These are phyloP conservation scores for Talaromyces islandicus DNA, from an alignment of 2,329 filamentous ascomycete genomes.

Conservation along the genomic window DNA sequence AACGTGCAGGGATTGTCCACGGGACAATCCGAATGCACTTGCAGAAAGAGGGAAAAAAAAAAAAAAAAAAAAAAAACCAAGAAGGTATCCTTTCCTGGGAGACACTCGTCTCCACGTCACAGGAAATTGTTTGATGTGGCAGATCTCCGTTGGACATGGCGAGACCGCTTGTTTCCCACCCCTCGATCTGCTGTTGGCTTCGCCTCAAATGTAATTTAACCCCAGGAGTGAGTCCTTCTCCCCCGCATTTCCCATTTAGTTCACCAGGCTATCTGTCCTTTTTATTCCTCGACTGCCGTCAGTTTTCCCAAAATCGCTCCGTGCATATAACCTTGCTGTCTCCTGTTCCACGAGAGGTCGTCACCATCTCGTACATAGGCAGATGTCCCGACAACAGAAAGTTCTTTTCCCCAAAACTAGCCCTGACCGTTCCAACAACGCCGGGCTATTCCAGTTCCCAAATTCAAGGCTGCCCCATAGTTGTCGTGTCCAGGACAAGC, in stretches of 20 bases:
- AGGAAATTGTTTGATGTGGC: slow-evolving; percentile 6
- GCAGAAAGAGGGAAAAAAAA: neutral
- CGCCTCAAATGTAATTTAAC: slow-evolving; percentile 6
- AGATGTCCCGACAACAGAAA: slow-evolving; percentile 40
- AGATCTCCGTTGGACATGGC: slow-evolving; percentile 4
- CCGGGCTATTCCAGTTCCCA: slow-evolving; percentile 19
- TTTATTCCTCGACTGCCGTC: neutral
- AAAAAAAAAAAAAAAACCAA: slow-evolving; percentile 1
- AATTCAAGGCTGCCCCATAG: slow-evolving; percentile 24
- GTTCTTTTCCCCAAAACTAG: slow-evolving; percentile 30
- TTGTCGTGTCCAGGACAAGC: slow-evolving; percentile 26
- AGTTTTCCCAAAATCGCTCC: slow-evolving; percentile 3
- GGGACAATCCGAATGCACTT: slow-evolving; percentile 1
- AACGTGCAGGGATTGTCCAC: slow-evolving; percentile 9
- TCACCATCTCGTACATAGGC: slow-evolving; percentile 13
- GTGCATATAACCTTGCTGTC: slow-evolving; percentile 4
- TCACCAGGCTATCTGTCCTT: slow-evolving; percentile 2
- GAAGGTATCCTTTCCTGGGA: neutral
- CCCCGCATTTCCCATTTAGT: neutral
- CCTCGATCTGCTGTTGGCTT: neutral
- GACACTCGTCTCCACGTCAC: slow-evolving; percentile 7
- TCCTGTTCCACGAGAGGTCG: slow-evolving; percentile 4
- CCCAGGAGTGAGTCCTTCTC: neutral
- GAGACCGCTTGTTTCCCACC: neutral
- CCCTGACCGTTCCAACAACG: slow-evolving; percentile 7